Evolutionary conservation across 2,329 filamentous ascomycete genomes (phyloP), one percentile per base, ranked within the genome.

Genomic region (Thielaviopsis musarum): DNA sequence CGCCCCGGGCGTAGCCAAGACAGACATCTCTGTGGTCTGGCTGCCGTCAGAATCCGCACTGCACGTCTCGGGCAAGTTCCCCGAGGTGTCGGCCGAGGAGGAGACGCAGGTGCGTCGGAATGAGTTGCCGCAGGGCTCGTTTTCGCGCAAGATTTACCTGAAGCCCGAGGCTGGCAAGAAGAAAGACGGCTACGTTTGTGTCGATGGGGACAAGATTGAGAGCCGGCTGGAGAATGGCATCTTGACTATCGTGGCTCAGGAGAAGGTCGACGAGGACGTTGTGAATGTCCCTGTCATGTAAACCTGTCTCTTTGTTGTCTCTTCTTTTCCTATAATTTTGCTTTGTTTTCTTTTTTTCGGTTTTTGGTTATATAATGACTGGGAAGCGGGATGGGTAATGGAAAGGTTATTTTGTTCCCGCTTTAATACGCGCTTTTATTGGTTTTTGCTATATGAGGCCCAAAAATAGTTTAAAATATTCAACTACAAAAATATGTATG

Each of bases 161-260:
- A 53, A 52, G 3, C 64, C 64, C 2, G 68, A 66, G 48, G 77
- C 73, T 17, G 77, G 73, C 30, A 81, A 83, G 7, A 76, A 78
- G 63, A 24, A 2, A 2, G 34, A 34, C n/a, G 28, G 26, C 21
- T 26, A 21, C 34, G 21, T 24, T 13, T 45, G 38, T 59, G 74
- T 93, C 17, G 84, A 90, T 65, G 79, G 75, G 1, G 77, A 84
- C 55, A 75, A 71, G 24, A 91, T 93, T 66, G 78, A 75, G 2
- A 87, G 88, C 2, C 88, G 82, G 72, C 77, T 94, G 71, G 85
- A 89, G 69, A 85, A 93, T 67, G 88, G 88, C 5, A 73, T 94
- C 1, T 70, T 94, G 64, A 74, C 94, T n/a, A 82, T 80, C n/a
- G 80, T 94, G 1, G 87, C 87, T 7, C 91, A 89, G 74, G 81